phyloP scores from a whole-genome alignment of 495 filamentous ascomycete species.

The Schizothecium vesticola region DNA sequence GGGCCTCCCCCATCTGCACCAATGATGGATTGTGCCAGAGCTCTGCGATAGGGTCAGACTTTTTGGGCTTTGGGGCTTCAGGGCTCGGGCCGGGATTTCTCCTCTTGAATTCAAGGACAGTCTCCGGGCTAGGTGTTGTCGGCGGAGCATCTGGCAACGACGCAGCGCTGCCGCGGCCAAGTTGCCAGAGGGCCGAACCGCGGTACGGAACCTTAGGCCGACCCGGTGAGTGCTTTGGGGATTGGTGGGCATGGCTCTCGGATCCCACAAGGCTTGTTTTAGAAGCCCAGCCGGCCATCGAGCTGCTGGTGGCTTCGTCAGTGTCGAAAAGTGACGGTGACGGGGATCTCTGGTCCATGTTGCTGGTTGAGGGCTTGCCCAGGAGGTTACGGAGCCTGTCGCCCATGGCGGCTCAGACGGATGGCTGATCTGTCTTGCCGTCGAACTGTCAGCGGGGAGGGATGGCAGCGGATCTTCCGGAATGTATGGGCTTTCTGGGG shows the following conservation, averaged over 20 bases:
- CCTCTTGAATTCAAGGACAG: neutral
- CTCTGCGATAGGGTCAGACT: neutral
- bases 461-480: neutral
- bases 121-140: neutral
- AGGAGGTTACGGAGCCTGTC: neutral
- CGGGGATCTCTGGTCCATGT: neutral
- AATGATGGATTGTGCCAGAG: slow-evolving; percentile 39
- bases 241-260: neutral
- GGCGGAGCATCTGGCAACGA: neutral
- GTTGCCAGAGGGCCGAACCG: neutral
- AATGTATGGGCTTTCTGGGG: neutral
- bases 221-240: neutral
- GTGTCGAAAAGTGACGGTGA: neutral
- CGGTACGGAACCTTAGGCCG: neutral
- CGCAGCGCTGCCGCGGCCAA: neutral
- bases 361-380: neutral
- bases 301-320: neutral
- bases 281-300: neutral
- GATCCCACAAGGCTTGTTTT: neutral
- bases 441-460: neutral
- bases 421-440: neutral
- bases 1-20: slow-evolving; percentile 39
- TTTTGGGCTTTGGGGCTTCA: neutral
- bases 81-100: neutral
- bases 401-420: neutral